Evolutionary conservation across 208 protist genomes (phyloP).

Genomic region (Trypanosoma congolense): DNA sequence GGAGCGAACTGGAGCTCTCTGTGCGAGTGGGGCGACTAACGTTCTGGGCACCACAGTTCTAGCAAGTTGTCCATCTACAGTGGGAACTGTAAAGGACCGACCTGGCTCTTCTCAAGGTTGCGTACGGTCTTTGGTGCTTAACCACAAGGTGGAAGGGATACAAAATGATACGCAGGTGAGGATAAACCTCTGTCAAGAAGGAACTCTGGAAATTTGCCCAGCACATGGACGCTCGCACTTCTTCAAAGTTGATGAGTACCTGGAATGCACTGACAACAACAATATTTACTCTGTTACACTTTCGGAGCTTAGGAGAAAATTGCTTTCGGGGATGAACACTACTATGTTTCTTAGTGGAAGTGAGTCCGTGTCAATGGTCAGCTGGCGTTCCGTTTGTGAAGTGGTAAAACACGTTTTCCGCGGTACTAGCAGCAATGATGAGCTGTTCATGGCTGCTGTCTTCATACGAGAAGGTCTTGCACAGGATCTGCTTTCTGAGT

Average conservation of each 20-base stretch:
- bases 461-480: conserved; percentile 36
- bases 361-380: conserved; percentile 22
- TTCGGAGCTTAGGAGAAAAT: conserved; percentile 39
- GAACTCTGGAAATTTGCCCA: conserved; percentile 36
- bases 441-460: conserved; percentile 43
- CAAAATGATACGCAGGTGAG: neutral
- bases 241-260: conserved; percentile 62
- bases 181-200: conserved; percentile 16
- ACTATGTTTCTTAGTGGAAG: conserved; percentile 48
- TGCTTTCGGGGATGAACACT: conserved; percentile 53
- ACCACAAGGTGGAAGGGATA: neutral
- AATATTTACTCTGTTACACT: conserved; percentile 41
- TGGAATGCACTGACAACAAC: conserved; percentile 27
- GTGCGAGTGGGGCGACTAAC: neutral
- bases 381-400: conserved; percentile 31
- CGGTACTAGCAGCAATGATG: conserved; percentile 25
- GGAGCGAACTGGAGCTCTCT: too few relatives aligned
- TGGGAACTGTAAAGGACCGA: neutral
- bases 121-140: conserved; percentile 24
- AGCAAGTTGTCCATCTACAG: neutral
- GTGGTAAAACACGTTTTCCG: conserved; percentile 35
- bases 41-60: neutral
- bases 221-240: conserved; percentile 31
- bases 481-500: conserved; percentile 40
- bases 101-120: neutral